A percentile compares a stretch with the other conserved stretches of the same genome.
Conservation (phyloP, 371 early-diverging fungal genomes). For the Zancudomyces culisetae region DNA sequence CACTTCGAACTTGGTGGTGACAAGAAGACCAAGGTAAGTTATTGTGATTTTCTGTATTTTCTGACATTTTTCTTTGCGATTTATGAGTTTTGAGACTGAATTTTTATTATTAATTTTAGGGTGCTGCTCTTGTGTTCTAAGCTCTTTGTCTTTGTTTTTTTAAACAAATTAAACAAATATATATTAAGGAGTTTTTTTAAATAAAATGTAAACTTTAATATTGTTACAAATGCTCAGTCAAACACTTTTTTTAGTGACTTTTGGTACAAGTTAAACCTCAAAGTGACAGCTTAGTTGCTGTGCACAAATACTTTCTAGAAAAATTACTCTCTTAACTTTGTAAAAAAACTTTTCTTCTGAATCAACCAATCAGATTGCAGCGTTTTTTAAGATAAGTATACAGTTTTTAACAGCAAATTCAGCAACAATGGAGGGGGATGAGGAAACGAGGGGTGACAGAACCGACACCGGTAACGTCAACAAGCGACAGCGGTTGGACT, state of each 20-base stretch:
- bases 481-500: too few relatives aligned
- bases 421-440: too few relatives aligned
- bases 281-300: too few relatives aligned
- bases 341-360: too few relatives aligned
- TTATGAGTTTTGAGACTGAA: not conserved
- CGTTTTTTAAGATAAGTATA: too few relatives aligned
- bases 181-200: not conserved
- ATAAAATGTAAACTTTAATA: not conserved
- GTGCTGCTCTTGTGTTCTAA: conserved; percentile 63
- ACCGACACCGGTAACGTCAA: too few relatives aligned
- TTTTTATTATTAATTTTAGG: conserved; percentile 19
- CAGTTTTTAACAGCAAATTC: too few relatives aligned
- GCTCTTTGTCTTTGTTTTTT: not conserved
- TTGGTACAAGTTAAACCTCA: too few relatives aligned
- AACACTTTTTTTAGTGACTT: not conserved
- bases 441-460: too few relatives aligned
- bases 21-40: conserved; percentile 64
- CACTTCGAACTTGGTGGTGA: conserved; percentile 99
- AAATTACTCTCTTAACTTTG: too few relatives aligned
- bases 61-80: not conserved
- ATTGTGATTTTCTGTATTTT: not conserved
- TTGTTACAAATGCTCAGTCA: not conserved
- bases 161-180: not conserved
- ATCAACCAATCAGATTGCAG: too few relatives aligned
- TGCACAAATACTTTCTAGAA: too few relatives aligned